phyloP scores from a whole-genome alignment of 805 yeast genomes.

The Metschnikowia lunata region DNA sequence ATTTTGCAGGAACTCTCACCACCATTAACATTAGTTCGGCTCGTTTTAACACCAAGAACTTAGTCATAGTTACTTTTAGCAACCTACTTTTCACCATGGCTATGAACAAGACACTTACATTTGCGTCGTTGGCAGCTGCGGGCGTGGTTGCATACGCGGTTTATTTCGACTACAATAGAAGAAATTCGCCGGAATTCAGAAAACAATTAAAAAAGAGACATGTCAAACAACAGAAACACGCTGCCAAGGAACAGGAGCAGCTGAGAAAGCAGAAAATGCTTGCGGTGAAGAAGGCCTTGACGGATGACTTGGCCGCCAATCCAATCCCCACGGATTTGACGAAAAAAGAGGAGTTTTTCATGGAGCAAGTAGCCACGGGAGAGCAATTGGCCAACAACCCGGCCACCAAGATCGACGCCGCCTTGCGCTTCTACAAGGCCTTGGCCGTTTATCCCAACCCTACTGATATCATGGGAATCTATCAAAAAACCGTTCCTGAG shows the following conservation, averaged over 20 bases:
- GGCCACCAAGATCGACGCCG: conserved; percentile 74
- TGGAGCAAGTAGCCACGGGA: conserved; percentile 78
- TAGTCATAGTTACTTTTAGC: no score
- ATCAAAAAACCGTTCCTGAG: conserved; percentile 83
- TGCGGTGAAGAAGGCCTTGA: conserved; percentile 56
- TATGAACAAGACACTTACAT: conserved; percentile 29
- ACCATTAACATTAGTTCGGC: background rate
- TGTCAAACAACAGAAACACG: conserved; percentile 55
- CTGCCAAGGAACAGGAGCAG: conserved; percentile 51
- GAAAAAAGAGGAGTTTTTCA: conserved; percentile 74
- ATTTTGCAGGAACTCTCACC: conserved; percentile 6
- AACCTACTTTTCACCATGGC: no score
- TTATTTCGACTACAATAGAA: conserved; percentile 90
- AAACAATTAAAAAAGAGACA: conserved; percentile 61
- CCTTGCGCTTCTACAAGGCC: conserved; percentile 89
- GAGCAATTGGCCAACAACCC: conserved; percentile 70
- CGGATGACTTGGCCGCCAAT: conserved; percentile 57
- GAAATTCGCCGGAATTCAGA: conserved; percentile 80
- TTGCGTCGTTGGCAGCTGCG: conserved; percentile 45
- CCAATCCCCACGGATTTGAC: conserved; percentile 70
- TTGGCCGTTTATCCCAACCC: conserved; percentile 93
- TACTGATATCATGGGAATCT: conserved; percentile 81
- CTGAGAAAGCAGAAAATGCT: conserved; percentile 58
- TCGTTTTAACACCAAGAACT: no score
- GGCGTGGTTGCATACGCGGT: conserved; percentile 69